Percentiles rank a stretch among this genome's conserved stretches.
These are phyloP conservation scores for Plectosphaerella cucumerina DNA, from an alignment of 2,329 filamentous ascomycete species.

Conservation along the genomic window DNA sequence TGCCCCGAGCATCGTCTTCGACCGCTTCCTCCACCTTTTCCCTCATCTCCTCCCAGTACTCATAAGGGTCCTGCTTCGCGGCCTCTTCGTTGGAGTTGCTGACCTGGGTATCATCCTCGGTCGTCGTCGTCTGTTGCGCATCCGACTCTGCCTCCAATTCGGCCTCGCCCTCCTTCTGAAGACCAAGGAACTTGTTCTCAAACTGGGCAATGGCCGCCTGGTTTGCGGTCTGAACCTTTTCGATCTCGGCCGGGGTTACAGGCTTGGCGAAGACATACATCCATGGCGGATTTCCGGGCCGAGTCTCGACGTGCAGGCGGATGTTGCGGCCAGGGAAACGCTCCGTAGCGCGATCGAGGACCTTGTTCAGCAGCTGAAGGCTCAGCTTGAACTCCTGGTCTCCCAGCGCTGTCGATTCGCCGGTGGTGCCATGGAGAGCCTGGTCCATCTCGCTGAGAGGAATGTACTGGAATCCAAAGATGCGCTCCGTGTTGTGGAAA, in stretches of 20 bases:
- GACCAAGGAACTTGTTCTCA: slow-evolving; percentile 57
- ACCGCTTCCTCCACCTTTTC: slow-evolving; percentile 52
- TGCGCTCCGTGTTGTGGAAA: slow-evolving; percentile 89
- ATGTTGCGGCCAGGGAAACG: slow-evolving; percentile 74
- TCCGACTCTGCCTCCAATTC: slow-evolving; percentile 9
- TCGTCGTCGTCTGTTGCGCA: neutral
- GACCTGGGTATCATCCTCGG: slow-evolving; percentile 8
- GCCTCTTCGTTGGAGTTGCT: slow-evolving; percentile 9
- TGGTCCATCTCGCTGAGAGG: slow-evolving; percentile 81
- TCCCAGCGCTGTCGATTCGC: slow-evolving; percentile 56
- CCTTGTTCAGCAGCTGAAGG: slow-evolving; percentile 71
- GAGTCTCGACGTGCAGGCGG: slow-evolving; percentile 78
- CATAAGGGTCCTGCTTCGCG: slow-evolving; percentile 22
- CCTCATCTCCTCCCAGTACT: slow-evolving; percentile 51
- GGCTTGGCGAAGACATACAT: slow-evolving; percentile 93
- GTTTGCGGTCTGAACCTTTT: slow-evolving; percentile 66
- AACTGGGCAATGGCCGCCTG: slow-evolving; percentile 64
- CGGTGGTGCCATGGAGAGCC: slow-evolving; percentile 75
- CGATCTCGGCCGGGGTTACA: slow-evolving; percentile 67
- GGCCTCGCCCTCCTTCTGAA: slow-evolving; percentile 28
- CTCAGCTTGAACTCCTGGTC: slow-evolving; percentile 84
- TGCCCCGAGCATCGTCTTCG: slow-evolving; percentile 51
- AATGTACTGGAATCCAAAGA: slow-evolving; percentile 97
- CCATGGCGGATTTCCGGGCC: slow-evolving; percentile 53
- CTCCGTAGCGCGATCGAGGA: slow-evolving; percentile 70